Evolutionary conservation across 2,329 filamentous ascomycete species (phyloP).

Genomic region (Zymoseptoria tritici): DNA sequence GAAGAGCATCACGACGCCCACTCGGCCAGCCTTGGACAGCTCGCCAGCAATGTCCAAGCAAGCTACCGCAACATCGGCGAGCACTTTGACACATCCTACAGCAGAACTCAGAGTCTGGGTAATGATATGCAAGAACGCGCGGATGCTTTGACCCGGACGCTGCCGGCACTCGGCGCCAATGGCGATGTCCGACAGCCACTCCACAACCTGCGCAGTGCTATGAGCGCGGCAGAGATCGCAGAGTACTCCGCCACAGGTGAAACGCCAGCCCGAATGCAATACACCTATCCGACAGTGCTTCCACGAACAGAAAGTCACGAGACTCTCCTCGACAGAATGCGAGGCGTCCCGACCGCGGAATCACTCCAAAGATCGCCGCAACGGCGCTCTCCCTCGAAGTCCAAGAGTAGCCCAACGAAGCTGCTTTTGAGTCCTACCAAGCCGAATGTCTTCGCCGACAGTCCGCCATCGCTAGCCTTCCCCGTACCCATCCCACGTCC

Average conservation of each 20-base stretch:
- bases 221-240: slow-evolving; percentile 56
- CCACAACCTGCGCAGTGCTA: slow-evolving; percentile 60
- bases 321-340: slow-evolving; percentile 46
- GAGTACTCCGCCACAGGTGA: slow-evolving; percentile 81
- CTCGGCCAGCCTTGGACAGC: slow-evolving; percentile 53
- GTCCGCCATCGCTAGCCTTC: slow-evolving; percentile 19
- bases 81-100: slow-evolving; percentile 62
- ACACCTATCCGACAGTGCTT: slow-evolving; percentile 70
- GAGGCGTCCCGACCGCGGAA: slow-evolving; percentile 31
- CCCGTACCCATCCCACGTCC: slow-evolving; percentile 22
- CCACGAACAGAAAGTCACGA: slow-evolving; percentile 66
- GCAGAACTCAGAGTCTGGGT: slow-evolving; percentile 61
- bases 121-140: slow-evolving; percentile 59
- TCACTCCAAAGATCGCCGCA: slow-evolving; percentile 12
- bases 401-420: slow-evolving; percentile 24
- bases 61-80: slow-evolving; percentile 65
- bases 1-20: slow-evolving; percentile 67
- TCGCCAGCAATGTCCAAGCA: slow-evolving; percentile 62
- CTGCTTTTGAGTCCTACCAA: slow-evolving; percentile 25
- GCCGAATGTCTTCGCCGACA: slow-evolving; percentile 28
- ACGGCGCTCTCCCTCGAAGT: slow-evolving; percentile 24
- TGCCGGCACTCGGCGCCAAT: slow-evolving; percentile 52
- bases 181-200: slow-evolving; percentile 61
- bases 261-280: slow-evolving; percentile 74
- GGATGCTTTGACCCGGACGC: slow-evolving; percentile 49